Percentiles rank a stretch among this genome's conserved stretches.
phyloP scores from a whole-genome alignment of 78 protist genomes.

The Chrysochromulina parva region DNA sequence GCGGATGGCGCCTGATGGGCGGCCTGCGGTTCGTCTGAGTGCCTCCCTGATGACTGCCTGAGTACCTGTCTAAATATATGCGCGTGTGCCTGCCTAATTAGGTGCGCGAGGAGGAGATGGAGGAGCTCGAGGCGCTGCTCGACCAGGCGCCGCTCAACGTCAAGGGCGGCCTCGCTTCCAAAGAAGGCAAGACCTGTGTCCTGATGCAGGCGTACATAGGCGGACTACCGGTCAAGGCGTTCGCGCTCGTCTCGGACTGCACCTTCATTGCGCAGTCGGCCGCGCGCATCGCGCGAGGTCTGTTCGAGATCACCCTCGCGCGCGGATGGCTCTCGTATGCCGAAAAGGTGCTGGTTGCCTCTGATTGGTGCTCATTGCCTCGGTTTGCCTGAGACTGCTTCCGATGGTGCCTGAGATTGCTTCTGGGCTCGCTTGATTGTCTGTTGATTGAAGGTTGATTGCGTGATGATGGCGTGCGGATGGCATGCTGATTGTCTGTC shows the following conservation, averaged over 20 bases:
- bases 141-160: slow-evolving; percentile 30
- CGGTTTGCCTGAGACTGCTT: no score
- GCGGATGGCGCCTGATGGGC: no score
- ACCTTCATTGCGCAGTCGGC: slow-evolving; percentile 26
- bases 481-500: not conserved
- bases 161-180: not conserved
- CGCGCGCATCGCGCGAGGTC: slow-evolving; percentile 79
- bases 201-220: slow-evolving; percentile 72
- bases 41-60: no score
- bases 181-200: not conserved
- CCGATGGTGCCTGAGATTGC: no score
- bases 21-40: no score
- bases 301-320: slow-evolving; percentile 89
- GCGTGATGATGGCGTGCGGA: not conserved
- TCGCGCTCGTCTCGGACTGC: slow-evolving; percentile 80
- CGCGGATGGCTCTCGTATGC: slow-evolving; percentile 69
- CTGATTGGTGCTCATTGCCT: no score
- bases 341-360: slow-evolving; percentile 49
- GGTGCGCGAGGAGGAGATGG: slow-evolving; percentile 56
- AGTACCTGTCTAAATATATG: no score
- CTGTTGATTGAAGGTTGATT: no score
- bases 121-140: slow-evolving; percentile 76
- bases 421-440: no score
- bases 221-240: slow-evolving; percentile 50
- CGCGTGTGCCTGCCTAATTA: no score